Evolutionary conservation across 192 early-diverging fungal genomes (phyloP).

Genomic region (Coemansia sp.): DNA sequence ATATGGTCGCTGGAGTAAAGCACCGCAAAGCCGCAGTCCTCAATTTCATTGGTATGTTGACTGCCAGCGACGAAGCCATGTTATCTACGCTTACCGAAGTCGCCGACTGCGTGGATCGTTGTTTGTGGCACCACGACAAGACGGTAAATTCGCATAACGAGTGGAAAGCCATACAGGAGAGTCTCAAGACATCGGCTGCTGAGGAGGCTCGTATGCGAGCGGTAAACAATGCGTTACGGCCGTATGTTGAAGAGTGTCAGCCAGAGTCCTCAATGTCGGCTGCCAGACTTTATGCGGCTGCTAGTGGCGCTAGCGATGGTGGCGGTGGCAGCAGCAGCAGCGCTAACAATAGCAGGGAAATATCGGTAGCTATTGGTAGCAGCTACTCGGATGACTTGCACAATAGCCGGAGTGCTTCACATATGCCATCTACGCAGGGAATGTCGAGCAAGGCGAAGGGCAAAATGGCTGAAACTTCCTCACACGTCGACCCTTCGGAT

Average conservation of each 20-base stretch:
- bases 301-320: constrained; percentile 1
- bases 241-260: not conserved
- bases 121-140: constrained; percentile 42
- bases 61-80: constrained; percentile 19
- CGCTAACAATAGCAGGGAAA: constrained; percentile 8
- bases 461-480: constrained; percentile 43
- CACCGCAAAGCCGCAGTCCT: constrained; percentile 30
- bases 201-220: constrained; percentile 20
- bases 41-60: constrained; percentile 48
- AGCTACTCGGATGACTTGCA: not conserved
- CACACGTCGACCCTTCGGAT: not conserved
- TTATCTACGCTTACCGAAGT: constrained; percentile 26
- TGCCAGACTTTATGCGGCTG: constrained; percentile 18
- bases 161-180: constrained; percentile 52
- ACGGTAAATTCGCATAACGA: constrained; percentile 46
- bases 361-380: not conserved
- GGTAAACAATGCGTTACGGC: not conserved
- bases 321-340: constrained; percentile 11
- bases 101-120: constrained; percentile 27
- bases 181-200: constrained; percentile 24
- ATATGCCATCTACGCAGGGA: not conserved
- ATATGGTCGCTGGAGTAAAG: constrained; percentile 37
- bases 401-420: not conserved
- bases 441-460: constrained; percentile 54
- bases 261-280: constrained; percentile 28